A percentile compares a stretch with the other conserved stretches of the same genome.
Evolutionary conservation across 371 early-diverging fungal species (phyloP).

Genomic region (Apophysomyces trapeziformis): DNA sequence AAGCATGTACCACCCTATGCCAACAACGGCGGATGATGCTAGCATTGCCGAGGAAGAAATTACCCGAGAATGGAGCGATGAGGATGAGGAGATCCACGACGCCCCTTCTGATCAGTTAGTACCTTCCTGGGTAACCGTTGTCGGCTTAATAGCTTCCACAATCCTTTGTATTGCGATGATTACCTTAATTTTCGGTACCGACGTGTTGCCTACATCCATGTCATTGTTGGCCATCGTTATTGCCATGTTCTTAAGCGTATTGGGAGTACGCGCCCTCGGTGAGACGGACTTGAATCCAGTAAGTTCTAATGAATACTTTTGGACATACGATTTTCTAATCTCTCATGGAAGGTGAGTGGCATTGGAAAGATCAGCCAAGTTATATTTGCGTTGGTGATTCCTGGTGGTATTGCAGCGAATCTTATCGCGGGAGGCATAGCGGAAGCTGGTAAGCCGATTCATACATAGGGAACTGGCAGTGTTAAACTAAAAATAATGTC

Average conservation of each 20-base stretch:
- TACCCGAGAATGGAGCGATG: conserved; percentile 25
- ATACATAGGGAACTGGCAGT: conserved; percentile 3
- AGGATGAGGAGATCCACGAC: conserved; percentile 38
- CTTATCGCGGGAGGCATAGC: conserved; percentile 87
- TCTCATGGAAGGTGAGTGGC: conserved; percentile 53
- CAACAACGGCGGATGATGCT: conserved; percentile 11
- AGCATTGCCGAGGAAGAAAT: conserved; percentile 24
- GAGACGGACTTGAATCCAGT: conserved; percentile 86
- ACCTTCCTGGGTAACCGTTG: conserved; percentile 56
- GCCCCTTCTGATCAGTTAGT: conserved; percentile 58
- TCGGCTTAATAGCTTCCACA: conserved; percentile 65
- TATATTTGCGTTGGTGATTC: conserved; percentile 75
- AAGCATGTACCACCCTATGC: neutral
- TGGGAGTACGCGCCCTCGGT: conserved; percentile 78
- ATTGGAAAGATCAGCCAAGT: conserved; percentile 89
- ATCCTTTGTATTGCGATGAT: conserved; percentile 63
- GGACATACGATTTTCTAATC: neutral
- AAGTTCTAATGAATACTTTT: neutral
- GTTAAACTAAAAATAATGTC: neutral
- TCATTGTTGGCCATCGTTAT: conserved; percentile 58
- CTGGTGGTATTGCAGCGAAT: conserved; percentile 77
- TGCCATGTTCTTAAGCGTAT: conserved; percentile 66
- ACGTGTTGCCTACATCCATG: conserved; percentile 53
- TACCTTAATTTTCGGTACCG: conserved; percentile 59
- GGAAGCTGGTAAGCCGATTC: conserved; percentile 64